Conservation (phyloP, 2,329 filamentous ascomycete genomes). For the Bipolaris bicolor region DNA sequence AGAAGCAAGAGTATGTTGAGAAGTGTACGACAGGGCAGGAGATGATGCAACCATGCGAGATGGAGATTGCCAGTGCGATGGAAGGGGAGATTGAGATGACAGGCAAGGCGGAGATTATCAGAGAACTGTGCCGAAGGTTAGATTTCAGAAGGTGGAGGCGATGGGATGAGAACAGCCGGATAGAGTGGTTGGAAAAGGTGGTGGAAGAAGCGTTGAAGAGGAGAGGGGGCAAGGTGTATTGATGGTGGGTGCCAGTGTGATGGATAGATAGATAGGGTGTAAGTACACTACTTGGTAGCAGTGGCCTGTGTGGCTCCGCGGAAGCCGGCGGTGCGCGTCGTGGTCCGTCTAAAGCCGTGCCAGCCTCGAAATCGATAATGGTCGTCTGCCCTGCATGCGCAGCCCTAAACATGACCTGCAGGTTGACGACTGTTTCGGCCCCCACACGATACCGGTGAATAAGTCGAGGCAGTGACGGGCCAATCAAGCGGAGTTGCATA, state of each 20-base stretch:
- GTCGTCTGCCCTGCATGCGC: constrained; percentile 3
- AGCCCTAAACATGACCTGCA: constrained; percentile 13
- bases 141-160: neutral
- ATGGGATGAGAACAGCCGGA: neutral
- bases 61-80: neutral
- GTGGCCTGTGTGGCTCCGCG: neutral
- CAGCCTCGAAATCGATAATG: constrained; percentile 12
- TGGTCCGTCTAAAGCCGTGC: neutral
- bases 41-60: neutral
- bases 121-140: neutral
- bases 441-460: constrained; percentile 31
- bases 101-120: neutral
- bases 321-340: neutral
- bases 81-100: neutral
- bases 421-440: constrained; percentile 24
- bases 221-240: too few species aligned
- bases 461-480: constrained; percentile 8
- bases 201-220: neutral
- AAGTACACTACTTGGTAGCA: too few species aligned
- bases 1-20: neutral
- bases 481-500: constrained; percentile 13
- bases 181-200: neutral
- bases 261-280: too few species aligned
- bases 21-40: neutral
- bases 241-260: too few species aligned